Base-by-base conservation (phyloP, 192 early-diverging fungal genomes). In the Backusella tarrabulga region DNA sequence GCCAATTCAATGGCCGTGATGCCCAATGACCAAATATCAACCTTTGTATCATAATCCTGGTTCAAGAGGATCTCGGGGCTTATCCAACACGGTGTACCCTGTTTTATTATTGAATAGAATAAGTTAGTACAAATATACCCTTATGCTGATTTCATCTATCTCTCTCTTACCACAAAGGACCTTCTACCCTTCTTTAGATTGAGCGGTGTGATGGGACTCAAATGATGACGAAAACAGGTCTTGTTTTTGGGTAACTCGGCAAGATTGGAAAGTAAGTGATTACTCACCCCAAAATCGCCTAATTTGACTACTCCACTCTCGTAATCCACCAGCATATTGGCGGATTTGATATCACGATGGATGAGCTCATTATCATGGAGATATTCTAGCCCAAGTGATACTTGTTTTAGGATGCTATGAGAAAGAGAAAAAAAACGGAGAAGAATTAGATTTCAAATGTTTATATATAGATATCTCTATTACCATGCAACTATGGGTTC, bases 301-400 rank as follows among this genome's bases (percentile, higher is more conserved):
- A 93, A 73, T 71, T 89, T 87, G 5, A 92, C 88, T 4, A 85
- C 73, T 0, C 92, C 92, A 35, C 87, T 76, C 8, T 34, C 85
- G 2, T 79, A 82, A 76, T 90, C 87, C 34, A 93, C 79, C 36
- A 93, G 79, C 60, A 92, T 63, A 73, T 93, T 93, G 35, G 90
- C 91, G 6, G 90, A 90, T 78, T 93, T 93, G 46, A 93, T 84
- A 67, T 93, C 92, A 6, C 92, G 87, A 76, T 93, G 92, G 56
- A 93, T 90, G 23, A 92, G 63, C 4, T 85, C 88, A 71, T 88
- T 88, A 38, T 80, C 77, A 80, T 93, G 92, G 34, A 93, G 79
- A 71, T 93, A 93, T 29, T 89, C 90, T 17, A 93, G 54, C 1
- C 91, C 92, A 67, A 89, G 86, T 14, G 90, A 73, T 2, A 85